Evolutionary conservation across 1,284 basidiomycete species (phyloP), one percentile per base, ranked within the genome.

Genomic region (Moesziomyces antarcticus): DNA sequence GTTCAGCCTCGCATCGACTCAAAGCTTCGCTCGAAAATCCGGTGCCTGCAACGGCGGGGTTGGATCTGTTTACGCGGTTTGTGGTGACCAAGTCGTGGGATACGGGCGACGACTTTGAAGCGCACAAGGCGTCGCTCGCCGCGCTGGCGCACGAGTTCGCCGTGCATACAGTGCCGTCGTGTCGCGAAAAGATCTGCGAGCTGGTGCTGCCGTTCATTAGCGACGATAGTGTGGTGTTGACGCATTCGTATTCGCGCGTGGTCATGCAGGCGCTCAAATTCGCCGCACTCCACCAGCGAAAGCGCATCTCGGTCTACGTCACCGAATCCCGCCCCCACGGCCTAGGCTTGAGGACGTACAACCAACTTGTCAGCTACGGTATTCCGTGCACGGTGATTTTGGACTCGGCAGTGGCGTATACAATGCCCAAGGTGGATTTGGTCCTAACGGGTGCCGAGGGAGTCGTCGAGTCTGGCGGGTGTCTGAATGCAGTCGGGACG

Each of bases 371-470:
- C 30, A 89, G 90, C 30, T 91, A 90, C 18, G 94, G 94, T 3
- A 93, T 99, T 68, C 94, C 95, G 5, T 95, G 93, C 85, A 94
- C 93, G 1, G 91, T 99, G 58, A 91, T 99, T 10, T 88, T 99
- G 58, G 97, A 99, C 85, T 93, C 93, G 10, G 95, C 96, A 1
- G 94, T 98, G 5, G 94, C 93, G 21, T 99, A 97, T 86, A 90
- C 94, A 70, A 97, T 99, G 91, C 93, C 96, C 76, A 91, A 93
- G 64, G 91, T 94, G 18, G 94, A 99, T 85, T 91, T 97, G 80
- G 93, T 96, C 48, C 89, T 99, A 43, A 93, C 98, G 24, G 96
- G 96, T 10, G 94, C 94, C 24, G 96, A 99, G 86, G 96, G 95
- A 7, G 95, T 99, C 16, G 94, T 96, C 3, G 95, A 98, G 85